Base-by-base conservation (phyloP, 805 yeast species). In the Debaryomyces castellii region DNA sequence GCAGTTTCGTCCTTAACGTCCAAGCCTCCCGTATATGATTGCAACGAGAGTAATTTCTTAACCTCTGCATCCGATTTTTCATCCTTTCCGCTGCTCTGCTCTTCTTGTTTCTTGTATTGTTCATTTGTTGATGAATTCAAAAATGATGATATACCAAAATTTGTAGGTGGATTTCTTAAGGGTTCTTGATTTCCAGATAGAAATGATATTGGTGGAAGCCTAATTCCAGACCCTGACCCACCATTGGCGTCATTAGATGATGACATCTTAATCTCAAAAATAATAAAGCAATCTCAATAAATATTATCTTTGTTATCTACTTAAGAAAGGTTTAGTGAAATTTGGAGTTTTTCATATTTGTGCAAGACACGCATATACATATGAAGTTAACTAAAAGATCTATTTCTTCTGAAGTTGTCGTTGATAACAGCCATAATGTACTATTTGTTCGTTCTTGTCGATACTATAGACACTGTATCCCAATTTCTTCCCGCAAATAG, bases 351-450 rank as follows among this genome's bases (percentile, higher is more conserved):
- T 21, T 12, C 24, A 8, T n/a, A 14, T 17, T 4, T 11, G 12
- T 11, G 9, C 38, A 35, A 23, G 38, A n/a, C n/a, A n/a, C n/a
- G n/a, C n/a, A n/a, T n/a, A n/a, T n/a, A n/a, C n/a, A n/a, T n/a
- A n/a, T n/a, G n/a, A n/a, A n/a, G n/a, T n/a, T n/a, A n/a, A n/a
- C n/a, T n/a, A n/a, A n/a, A n/a, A n/a, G n/a, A n/a, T 22, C 8
- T 8, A 16, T 27, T n/a, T 16, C 16, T 36, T 12, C 16, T 28
- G 33, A 12, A 28, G 22, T 16, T 33, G 28, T n/a, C 43, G 28
- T 42, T 51, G 46, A 28, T 41, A 35, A 66, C 89, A 83, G 2
- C 82, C 82, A 53, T 79, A 84, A 57, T 83, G 89, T 3, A 80
- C 75, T 4, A 79, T 71, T 3, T 62, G 58, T 22, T 64, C 67